Conservation (phyloP, 768 basidiomycete genomes). For the Sporobolomyces phaffii region DNA sequence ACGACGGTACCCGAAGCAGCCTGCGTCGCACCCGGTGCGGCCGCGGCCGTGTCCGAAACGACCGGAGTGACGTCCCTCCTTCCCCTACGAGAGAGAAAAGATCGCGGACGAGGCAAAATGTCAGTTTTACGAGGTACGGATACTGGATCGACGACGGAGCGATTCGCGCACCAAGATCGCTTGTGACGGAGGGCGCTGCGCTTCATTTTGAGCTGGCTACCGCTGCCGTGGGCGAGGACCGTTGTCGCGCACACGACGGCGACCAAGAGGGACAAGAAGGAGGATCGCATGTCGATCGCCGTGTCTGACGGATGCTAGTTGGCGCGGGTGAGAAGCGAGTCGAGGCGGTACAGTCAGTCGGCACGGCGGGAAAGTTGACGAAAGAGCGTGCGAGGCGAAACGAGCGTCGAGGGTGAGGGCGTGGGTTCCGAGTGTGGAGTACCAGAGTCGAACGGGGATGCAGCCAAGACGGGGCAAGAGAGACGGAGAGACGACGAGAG, state of each 20-base stretch:
- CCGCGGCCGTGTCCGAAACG: conserved; percentile 26
- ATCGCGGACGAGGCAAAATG: too few species aligned
- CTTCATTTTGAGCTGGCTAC: conserved; percentile 7
- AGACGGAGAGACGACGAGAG: background rate
- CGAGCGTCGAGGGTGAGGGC: too few species aligned
- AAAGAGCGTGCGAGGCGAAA: conserved; percentile 8
- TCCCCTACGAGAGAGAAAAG: background rate
- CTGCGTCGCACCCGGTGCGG: conserved; percentile 1
- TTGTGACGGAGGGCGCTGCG: conserved; percentile 7
- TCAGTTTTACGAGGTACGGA: background rate
- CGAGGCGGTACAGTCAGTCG: too few species aligned
- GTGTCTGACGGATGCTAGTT: too few species aligned
- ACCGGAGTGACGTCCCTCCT: background rate
- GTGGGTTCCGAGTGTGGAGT: too few species aligned
- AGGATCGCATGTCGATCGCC: conserved; percentile 17
- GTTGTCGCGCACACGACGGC: conserved; percentile 5
- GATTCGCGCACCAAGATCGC: conserved; percentile 18
- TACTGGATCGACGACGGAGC: background rate
- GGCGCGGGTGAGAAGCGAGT: too few species aligned
- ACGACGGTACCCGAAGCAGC: conserved; percentile 1
- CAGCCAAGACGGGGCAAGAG: background rate
- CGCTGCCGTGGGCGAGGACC: conserved; percentile 6
- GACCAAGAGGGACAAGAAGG: conserved; percentile 7
- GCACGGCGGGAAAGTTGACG: too few species aligned
- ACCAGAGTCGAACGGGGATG: background rate